Evolutionary conservation across 257 asterid genomes (phyloP).

Genomic region (Nicotiana benthamiana): DNA sequence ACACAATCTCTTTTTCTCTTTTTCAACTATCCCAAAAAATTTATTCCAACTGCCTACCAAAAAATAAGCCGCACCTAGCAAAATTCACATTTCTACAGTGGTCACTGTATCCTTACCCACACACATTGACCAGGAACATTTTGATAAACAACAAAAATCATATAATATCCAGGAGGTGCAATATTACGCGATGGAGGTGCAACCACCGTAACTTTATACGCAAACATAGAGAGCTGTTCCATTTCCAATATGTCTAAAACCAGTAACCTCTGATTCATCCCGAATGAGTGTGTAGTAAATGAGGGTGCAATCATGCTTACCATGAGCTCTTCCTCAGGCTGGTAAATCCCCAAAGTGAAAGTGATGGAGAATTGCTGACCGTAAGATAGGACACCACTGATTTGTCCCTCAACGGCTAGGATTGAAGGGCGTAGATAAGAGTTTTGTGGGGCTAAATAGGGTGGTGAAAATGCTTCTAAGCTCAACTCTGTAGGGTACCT

Average conservation of each 20-base stretch:
- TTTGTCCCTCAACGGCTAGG: slow-evolving; percentile 4
- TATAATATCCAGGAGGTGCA: slow-evolving; percentile 81
- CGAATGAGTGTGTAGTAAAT: slow-evolving; percentile 71
- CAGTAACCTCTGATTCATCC: slow-evolving; percentile 69
- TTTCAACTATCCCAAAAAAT: not conserved
- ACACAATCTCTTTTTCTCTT: not conserved
- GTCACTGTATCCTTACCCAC: slow-evolving; percentile 46
- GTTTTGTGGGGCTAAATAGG: slow-evolving; percentile 32
- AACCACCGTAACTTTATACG: slow-evolving; percentile 24
- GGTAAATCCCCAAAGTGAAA: slow-evolving; percentile 20
- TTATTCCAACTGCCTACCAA: not conserved
- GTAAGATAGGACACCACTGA: slow-evolving; percentile 22
- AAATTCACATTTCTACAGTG: not conserved
- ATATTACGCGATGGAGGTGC: slow-evolving; percentile 50
- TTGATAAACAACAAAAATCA: slow-evolving; percentile 68
- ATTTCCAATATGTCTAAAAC: slow-evolving; percentile 23
- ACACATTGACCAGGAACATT: slow-evolving; percentile 50
- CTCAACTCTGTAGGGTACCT: slow-evolving; percentile 63
- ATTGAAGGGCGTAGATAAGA: slow-evolving; percentile 44
- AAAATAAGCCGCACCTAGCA: not conserved
- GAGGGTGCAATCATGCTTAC: slow-evolving; percentile 63
- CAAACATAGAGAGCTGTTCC: slow-evolving; percentile 26
- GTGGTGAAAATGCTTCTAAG: slow-evolving; percentile 59
- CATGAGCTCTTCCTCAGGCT: slow-evolving; percentile 18
- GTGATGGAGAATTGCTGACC: slow-evolving; percentile 43